Evolutionary conservation across 257 asterid genomes (phyloP).

Genomic region (Penstemon eatonii): DNA sequence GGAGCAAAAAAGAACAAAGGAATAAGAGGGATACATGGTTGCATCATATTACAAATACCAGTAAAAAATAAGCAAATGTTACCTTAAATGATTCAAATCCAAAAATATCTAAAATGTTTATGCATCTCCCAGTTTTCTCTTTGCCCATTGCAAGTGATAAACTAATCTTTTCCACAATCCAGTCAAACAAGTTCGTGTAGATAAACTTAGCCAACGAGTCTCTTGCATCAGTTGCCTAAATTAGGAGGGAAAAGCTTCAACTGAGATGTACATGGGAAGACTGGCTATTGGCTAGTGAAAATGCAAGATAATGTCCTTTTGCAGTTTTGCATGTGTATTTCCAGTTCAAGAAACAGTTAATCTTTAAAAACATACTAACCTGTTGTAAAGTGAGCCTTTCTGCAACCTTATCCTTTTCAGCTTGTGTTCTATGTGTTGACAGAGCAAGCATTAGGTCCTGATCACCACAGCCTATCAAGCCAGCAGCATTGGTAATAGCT

Average conservation of each 20-base stretch:
- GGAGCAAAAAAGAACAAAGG: constrained; percentile 27
- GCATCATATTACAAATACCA: constrained; percentile 7
- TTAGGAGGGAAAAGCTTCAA: constrained; percentile 6
- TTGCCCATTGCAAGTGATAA: constrained; percentile 63
- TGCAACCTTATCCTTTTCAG: constrained; percentile 64
- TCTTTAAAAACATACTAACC: constrained; percentile 42
- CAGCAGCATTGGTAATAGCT: constrained; percentile 78
- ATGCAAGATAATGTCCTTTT: background rate
- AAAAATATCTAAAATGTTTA: constrained; percentile 82
- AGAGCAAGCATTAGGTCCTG: constrained; percentile 69
- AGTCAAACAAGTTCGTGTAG: constrained; percentile 82
- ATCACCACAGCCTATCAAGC: constrained; percentile 77
- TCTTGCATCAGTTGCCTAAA: constrained; percentile 80
- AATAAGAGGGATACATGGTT: constrained; percentile 23
- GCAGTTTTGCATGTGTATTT: constrained; percentile 19
- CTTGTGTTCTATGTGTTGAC: constrained; percentile 66
- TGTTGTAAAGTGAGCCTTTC: constrained; percentile 63
- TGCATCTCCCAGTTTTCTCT: constrained; percentile 61
- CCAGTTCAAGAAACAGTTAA: constrained; percentile 24
- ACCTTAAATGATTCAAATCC: constrained; percentile 93
- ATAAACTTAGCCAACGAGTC: constrained; percentile 86
- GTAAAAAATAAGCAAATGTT: constrained; percentile 15
- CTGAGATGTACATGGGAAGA: constrained; percentile 15
- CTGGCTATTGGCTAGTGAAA: background rate
- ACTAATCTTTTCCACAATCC: constrained; percentile 83